Evolutionary conservation across 2,329 filamentous ascomycete genomes (phyloP).

Genomic region (Curvularia verruculosa): DNA sequence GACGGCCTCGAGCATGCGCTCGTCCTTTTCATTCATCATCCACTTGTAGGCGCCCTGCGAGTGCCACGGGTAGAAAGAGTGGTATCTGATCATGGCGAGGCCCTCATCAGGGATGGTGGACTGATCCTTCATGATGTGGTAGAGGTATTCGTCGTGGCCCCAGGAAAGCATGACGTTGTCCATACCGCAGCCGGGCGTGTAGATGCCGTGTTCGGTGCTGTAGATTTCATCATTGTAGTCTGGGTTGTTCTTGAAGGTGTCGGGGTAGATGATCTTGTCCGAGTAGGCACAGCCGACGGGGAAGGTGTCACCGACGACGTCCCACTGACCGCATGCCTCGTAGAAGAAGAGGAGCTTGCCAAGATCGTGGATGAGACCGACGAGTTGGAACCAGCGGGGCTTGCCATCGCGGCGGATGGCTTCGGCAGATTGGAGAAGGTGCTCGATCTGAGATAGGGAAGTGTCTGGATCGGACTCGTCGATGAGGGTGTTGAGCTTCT

Average conservation of each 20-base stretch:
- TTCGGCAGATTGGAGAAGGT: conserved; percentile 86
- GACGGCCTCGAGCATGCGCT: conserved; percentile 79
- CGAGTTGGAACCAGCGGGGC: conserved; percentile 81
- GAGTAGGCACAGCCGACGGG: conserved; percentile 79
- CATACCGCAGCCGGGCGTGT: conserved; percentile 76
- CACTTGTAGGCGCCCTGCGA: conserved; percentile 77
- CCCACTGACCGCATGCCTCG: conserved; percentile 87
- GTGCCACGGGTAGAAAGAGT: conserved; percentile 94
- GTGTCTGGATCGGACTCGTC: conserved; percentile 93
- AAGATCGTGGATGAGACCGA: conserved; percentile 77
- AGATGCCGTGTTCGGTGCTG: conserved; percentile 78
- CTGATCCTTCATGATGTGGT: conserved; percentile 85
- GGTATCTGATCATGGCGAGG: conserved; percentile 90
- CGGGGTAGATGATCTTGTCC: conserved; percentile 77
- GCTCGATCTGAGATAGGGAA: conserved; percentile 84
- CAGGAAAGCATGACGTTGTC: conserved; percentile 89
- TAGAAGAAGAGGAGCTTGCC: conserved; percentile 83
- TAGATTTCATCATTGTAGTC: conserved; percentile 75
- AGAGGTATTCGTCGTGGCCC: conserved; percentile 89
- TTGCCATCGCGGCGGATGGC: conserved; percentile 86
- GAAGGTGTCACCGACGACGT: conserved; percentile 88
- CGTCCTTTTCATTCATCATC: conserved; percentile 83
- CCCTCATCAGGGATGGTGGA: conserved; percentile 78
- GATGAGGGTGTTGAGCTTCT: conserved; percentile 88
- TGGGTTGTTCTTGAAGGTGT: conserved; percentile 77